A percentile compares a stretch with the other conserved stretches of the same genome.
Evolutionary conservation across 495 filamentous ascomycete species (phyloP).

Genomic region (Neurospora sp.): DNA sequence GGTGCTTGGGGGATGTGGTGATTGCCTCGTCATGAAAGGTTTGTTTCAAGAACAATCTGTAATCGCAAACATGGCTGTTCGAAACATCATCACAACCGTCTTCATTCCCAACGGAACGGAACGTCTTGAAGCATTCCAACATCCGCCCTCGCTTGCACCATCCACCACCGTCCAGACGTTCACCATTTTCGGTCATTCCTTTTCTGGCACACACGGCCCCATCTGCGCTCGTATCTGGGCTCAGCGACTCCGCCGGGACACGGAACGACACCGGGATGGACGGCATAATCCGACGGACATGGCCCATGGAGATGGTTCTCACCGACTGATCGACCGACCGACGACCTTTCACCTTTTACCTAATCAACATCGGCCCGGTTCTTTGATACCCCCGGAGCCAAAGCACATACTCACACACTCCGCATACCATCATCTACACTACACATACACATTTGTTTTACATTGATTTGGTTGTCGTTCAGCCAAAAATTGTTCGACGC

Average conservation of each 20-base stretch:
- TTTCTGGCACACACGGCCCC: not conserved
- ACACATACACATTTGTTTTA: not conserved
- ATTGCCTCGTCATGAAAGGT: constrained; percentile 21
- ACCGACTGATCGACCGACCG: not conserved
- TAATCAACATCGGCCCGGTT: not conserved
- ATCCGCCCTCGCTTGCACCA: not conserved
- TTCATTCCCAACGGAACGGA: not conserved
- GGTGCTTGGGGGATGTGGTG: constrained; percentile 37
- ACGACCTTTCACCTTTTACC: not conserved
- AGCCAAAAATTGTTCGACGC: not conserved
- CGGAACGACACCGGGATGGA: not conserved
- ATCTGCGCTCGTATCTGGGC: not conserved
- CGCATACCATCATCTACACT: not conserved
- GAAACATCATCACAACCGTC: not conserved
- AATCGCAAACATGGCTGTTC: not conserved
- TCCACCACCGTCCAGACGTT: not conserved
- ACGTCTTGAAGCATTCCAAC: not conserved
- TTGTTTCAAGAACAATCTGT: not conserved
- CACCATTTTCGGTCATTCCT: not conserved
- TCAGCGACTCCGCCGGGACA: not conserved
- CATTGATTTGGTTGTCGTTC: too few relatives aligned
- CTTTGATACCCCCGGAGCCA: not conserved
- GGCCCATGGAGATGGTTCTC: not conserved
- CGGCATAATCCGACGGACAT: not conserved
- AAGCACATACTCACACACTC: not conserved